Base-by-base conservation (phyloP, 208 protist species). In the Trypanosomatidae sp. region DNA sequence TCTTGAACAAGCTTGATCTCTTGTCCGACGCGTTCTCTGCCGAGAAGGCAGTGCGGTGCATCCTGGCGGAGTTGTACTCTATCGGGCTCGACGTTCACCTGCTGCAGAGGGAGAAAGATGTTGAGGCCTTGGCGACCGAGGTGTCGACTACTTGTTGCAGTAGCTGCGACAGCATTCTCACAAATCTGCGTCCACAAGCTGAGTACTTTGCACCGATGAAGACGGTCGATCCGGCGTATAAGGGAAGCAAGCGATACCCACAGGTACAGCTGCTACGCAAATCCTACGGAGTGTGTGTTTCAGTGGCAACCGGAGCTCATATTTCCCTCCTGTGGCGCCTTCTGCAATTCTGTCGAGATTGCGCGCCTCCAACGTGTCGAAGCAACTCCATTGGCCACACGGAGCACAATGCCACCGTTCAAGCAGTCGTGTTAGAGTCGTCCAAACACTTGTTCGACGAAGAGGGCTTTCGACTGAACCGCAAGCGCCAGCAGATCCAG, bases 401-500 rank as follows among this genome's bases (percentile, higher is more conserved):
- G 13, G 89, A 84, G 66, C 89, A 92, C 81, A 83, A 82, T 62
- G 86, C 82, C 44, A 85, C 83, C 30, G 82, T 95, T 47, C 92
- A 97, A 69, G 92, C 89, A 12, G 82, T 95, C 41, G 85, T 97
- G 30, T 66, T 97, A 10, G 90, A 97, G 72, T 90, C 92, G 15
- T 97, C 92, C 13, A 97, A 97, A 60, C 90, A 97, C 68, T 77
- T 97, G 15, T 97, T 95, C 82, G 86, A 97, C 77, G 92, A 95
- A 71, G 92, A 97, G 56, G 81, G 81, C 12, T 97, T 94, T 74
- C 84, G 90, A n/a, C 65, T 82, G 28, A 92, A 88, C 50, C 67
- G 71, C 1, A 65, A 41, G n/a, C 74, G 83, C 13, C 89, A 88
- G 74, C 56, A 56, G 10, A 71, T 95, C 43, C 90, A 94, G 72